A percentile compares a stretch with the other conserved stretches of the same genome.
Evolutionary conservation across 1,284 basidiomycete species (phyloP).

Genomic region (Cystobasidium sp.): DNA sequence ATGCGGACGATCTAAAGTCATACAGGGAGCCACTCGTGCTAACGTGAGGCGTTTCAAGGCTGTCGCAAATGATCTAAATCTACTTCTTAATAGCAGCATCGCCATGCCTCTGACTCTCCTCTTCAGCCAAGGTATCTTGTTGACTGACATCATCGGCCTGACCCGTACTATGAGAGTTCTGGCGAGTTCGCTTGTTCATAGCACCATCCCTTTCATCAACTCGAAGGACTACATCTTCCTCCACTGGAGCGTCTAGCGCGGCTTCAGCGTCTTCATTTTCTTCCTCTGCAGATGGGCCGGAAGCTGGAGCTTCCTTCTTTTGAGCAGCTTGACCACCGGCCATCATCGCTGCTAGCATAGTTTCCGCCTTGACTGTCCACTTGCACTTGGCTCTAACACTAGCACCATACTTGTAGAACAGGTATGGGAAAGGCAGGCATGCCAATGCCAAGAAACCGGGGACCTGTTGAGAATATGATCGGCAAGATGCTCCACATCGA

Average conservation of each 20-base stretch:
- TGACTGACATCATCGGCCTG: too few species aligned
- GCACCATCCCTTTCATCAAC: neutral
- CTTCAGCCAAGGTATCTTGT: too few species aligned
- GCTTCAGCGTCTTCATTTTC: constrained; percentile 5
- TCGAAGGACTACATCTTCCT: neutral
- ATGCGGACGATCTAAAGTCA: too few species aligned
- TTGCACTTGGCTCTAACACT: constrained; percentile 53
- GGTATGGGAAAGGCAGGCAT: constrained; percentile 61
- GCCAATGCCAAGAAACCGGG: constrained; percentile 36
- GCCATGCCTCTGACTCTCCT: too few species aligned
- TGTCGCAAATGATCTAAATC: too few species aligned
- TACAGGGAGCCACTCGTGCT: too few species aligned
- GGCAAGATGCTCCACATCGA: neutral
- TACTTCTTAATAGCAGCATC: too few species aligned
- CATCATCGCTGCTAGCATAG: constrained; percentile 28
- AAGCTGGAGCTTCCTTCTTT: constrained; percentile 22
- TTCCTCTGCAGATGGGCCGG: neutral
- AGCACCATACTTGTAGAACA: constrained; percentile 59
- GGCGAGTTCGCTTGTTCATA: neutral
- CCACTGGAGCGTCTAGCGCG: neutral
- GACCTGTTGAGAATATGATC: neutral
- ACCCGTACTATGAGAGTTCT: neutral
- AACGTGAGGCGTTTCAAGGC: too few species aligned
- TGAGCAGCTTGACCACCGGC: constrained; percentile 5
- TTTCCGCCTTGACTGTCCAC: constrained; percentile 38